A percentile compares a stretch with the other conserved stretches of the same genome.
Evolutionary conservation across 306 rosid genomes (phyloP).

Genomic region (Lotus japonicus): DNA sequence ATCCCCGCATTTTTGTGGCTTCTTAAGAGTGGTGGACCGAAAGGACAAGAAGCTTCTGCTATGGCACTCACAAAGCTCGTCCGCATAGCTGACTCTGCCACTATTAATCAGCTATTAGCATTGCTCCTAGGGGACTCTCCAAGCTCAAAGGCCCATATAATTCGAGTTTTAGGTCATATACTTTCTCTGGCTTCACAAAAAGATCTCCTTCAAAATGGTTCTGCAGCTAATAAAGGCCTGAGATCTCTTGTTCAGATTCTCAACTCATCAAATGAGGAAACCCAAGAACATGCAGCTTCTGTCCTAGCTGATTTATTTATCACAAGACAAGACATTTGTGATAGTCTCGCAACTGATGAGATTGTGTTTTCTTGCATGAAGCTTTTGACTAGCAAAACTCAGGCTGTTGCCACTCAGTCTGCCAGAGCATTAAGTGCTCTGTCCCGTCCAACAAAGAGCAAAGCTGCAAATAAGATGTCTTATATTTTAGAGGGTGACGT

Average conservation of each 20-base stretch:
- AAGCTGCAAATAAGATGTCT: constrained; percentile 53
- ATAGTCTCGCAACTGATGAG: constrained; percentile 81
- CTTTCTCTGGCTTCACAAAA: constrained; percentile 66
- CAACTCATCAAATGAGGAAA: constrained; percentile 71
- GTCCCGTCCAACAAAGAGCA: constrained; percentile 67
- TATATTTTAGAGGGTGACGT: constrained; percentile 77
- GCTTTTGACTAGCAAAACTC: constrained; percentile 82
- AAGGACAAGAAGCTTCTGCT: constrained; percentile 91
- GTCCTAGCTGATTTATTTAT: constrained; percentile 86
- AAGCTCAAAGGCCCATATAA: constrained; percentile 62
- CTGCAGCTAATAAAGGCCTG: constrained; percentile 81
- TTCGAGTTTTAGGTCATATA: constrained; percentile 82
- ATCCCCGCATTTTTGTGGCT: constrained; percentile 83
- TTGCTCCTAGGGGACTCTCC: constrained; percentile 83
- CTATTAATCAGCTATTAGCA: constrained; percentile 81
- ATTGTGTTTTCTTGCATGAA: constrained; percentile 81
- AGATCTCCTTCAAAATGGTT: constrained; percentile 71
- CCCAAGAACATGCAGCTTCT: constrained; percentile 82
- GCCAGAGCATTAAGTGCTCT: constrained; percentile 91
- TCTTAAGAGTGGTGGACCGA: constrained; percentile 73
- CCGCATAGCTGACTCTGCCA: constrained; percentile 79
- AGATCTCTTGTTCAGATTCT: constrained; percentile 85
- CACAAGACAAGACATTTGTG: constrained; percentile 87
- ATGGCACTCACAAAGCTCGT: constrained; percentile 85
- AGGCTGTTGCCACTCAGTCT: constrained; percentile 89